phyloP scores from a whole-genome alignment of 2,329 filamentous ascomycete genomes.

The Trichoderma harzianum region DNA sequence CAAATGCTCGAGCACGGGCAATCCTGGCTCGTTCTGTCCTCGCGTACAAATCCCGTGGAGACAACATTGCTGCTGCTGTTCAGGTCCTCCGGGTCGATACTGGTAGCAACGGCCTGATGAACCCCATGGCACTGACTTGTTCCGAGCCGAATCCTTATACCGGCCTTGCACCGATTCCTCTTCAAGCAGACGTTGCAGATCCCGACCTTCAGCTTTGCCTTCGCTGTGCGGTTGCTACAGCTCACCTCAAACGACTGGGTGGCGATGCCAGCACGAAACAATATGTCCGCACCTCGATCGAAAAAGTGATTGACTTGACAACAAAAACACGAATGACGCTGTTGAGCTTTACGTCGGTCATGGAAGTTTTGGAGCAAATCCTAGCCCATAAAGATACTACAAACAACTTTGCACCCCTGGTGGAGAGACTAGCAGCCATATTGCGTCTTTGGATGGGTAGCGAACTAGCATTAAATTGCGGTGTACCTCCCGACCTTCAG shows the following conservation, averaged over 20 bases:
- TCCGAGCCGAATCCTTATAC: constrained; percentile 39
- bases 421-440: constrained; percentile 56
- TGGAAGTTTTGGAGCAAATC: constrained; percentile 55
- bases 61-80: constrained; percentile 55
- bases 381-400: constrained; percentile 45
- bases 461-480: constrained; percentile 47
- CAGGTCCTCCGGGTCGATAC: constrained; percentile 43
- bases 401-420: constrained; percentile 43
- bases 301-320: constrained; percentile 45
- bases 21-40: constrained; percentile 58
- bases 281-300: constrained; percentile 31
- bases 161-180: constrained; percentile 44
- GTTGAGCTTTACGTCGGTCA: constrained; percentile 57
- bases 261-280: background rate
- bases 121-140: constrained; percentile 44
- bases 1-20: constrained; percentile 62
- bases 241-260: constrained; percentile 50
- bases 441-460: constrained; percentile 61
- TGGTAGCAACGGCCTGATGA: constrained; percentile 25
- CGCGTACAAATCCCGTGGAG: constrained; percentile 50
- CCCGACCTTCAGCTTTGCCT: constrained; percentile 17
- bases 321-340: constrained; percentile 47
- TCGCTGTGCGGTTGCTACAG: constrained; percentile 36
- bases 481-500: constrained; percentile 50
- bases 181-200: background rate